Conservation (phyloP, 352 stramenopile genomes). For the Phytophthora vignae region DNA sequence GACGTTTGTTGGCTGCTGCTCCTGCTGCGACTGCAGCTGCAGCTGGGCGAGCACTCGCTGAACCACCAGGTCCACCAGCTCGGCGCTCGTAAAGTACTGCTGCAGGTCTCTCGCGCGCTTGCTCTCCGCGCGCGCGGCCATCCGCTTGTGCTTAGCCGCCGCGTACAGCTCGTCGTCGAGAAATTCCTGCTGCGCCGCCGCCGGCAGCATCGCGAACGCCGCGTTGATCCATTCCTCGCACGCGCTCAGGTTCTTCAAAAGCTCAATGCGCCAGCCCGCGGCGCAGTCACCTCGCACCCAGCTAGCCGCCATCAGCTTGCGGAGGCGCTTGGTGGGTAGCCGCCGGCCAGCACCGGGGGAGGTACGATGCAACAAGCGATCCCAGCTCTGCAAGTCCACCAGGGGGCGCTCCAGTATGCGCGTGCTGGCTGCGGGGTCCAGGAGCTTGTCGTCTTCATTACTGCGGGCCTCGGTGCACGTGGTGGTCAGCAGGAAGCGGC, state of each 20-base stretch:
- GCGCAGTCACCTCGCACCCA: slow-evolving; percentile 56
- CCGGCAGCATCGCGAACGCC: slow-evolving; percentile 41
- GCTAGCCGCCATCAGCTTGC: slow-evolving; percentile 58
- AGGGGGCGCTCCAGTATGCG: slow-evolving; percentile 45
- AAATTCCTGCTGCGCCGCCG: slow-evolving; percentile 45
- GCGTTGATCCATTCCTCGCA: slow-evolving; percentile 69
- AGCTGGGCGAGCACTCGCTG: slow-evolving; percentile 26
- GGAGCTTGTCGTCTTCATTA: slow-evolving; percentile 6
- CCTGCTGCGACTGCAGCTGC: slow-evolving; percentile 8
- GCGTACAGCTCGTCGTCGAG: slow-evolving; percentile 61
- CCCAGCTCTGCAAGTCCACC: slow-evolving; percentile 55
- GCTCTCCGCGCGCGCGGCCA: slow-evolving; percentile 24
- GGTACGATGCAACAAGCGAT: slow-evolving; percentile 38
- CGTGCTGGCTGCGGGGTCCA: neutral
- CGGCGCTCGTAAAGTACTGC: slow-evolving; percentile 74
- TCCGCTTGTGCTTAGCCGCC: slow-evolving; percentile 34
- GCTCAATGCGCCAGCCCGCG: slow-evolving; percentile 60
- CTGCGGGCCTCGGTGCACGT: neutral
- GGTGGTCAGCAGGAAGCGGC: slow-evolving; percentile 41
- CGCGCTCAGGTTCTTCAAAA: slow-evolving; percentile 65
- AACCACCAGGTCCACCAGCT: slow-evolving; percentile 56
- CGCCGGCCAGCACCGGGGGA: slow-evolving; percentile 21
- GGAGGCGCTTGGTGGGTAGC: slow-evolving; percentile 64
- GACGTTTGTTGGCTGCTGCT: slow-evolving; percentile 25
- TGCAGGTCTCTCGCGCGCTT: slow-evolving; percentile 66